These are phyloP conservation scores for Kazachstania viticola DNA, from an alignment of 805 yeast genomes.

Conservation along the genomic window DNA sequence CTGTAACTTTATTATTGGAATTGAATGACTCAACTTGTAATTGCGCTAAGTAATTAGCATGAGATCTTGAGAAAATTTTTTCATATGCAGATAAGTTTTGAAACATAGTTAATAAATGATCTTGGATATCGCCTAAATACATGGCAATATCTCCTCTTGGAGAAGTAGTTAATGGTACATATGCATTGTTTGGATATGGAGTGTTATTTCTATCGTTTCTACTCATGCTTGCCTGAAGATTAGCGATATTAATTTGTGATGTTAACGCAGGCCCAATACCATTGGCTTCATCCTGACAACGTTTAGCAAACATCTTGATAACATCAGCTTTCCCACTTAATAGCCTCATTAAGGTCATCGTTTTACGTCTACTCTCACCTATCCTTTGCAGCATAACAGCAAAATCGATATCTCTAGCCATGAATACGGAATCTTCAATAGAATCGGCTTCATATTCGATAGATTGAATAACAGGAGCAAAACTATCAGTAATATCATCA, in stretches of 20 bases:
- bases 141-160: conserved; percentile 89
- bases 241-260: conserved; percentile 30
- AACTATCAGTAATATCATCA: conserved; percentile 78
- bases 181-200: background rate
- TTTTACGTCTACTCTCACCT: conserved; percentile 82
- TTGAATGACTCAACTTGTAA: conserved; percentile 86
- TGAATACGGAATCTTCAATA: conserved; percentile 71
- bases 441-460: conserved; percentile 75
- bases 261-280: conserved; percentile 33
- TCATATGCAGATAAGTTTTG: conserved; percentile 84
- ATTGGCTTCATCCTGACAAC: conserved; percentile 65
- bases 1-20: conserved; percentile 75
- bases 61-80: conserved; percentile 85
- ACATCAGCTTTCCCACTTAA: conserved; percentile 93
- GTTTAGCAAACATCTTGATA: conserved; percentile 87
- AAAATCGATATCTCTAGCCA: conserved; percentile 64
- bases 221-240: conserved; percentile 15
- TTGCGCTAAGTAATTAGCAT: conserved; percentile 86
- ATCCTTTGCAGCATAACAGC: conserved; percentile 67
- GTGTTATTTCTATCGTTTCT: conserved; percentile 1
- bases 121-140: conserved; percentile 91
- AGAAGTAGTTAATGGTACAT: conserved; percentile 4
- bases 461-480: conserved; percentile 69
- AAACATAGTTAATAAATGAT: conserved; percentile 92
- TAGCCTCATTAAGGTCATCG: conserved; percentile 84